phyloP scores from a whole-genome alignment of 2,329 filamentous ascomycete genomes.

The Scedosporium minutisporum region DNA sequence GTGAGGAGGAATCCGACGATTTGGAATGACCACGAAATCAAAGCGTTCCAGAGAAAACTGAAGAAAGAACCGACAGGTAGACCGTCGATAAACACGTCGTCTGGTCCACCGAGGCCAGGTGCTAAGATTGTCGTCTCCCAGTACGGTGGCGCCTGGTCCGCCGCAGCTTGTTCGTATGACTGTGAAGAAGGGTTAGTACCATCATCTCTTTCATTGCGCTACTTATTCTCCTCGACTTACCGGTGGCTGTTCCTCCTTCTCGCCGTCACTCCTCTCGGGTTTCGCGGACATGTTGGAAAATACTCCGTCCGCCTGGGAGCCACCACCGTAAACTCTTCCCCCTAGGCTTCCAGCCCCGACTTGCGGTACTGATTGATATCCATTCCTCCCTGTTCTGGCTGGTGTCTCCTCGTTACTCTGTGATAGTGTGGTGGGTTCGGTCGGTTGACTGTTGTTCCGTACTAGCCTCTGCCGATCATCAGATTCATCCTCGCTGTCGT shows the following conservation, averaged over 20 bases:
- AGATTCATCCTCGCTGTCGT: slow-evolving; percentile 62
- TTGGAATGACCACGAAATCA: slow-evolving; percentile 97
- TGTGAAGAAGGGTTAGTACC: slow-evolving; percentile 24
- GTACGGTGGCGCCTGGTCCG: slow-evolving; percentile 91
- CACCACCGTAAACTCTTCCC: slow-evolving; percentile 52
- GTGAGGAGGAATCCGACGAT: slow-evolving; percentile 95
- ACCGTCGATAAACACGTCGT: slow-evolving; percentile 95
- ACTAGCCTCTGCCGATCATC: slow-evolving; percentile 84
- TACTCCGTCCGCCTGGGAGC: slow-evolving; percentile 81
- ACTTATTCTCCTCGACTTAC: slow-evolving; percentile 46
- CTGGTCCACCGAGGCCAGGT: slow-evolving; percentile 76
- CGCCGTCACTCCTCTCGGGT: slow-evolving; percentile 62
- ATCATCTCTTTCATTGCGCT: no score
- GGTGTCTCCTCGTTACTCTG: slow-evolving; percentile 1
- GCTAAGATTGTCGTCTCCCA: slow-evolving; percentile 98
- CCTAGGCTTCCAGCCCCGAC: neutral
- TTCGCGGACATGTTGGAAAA: slow-evolving; percentile 93
- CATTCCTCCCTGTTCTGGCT: slow-evolving; percentile 7
- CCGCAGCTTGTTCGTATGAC: slow-evolving; percentile 97
- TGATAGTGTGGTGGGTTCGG: slow-evolving; percentile 10
- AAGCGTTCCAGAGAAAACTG: slow-evolving; percentile 82
- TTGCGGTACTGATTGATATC: slow-evolving; percentile 4
- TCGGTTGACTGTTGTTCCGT: slow-evolving; percentile 45
- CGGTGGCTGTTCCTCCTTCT: slow-evolving; percentile 82
- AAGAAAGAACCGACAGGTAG: slow-evolving; percentile 85